Percentiles rank a stretch among this genome's conserved stretches.
Evolutionary conservation across 805 yeast species (phyloP).

Genomic region (Maudiozyma serrabonitensis): DNA sequence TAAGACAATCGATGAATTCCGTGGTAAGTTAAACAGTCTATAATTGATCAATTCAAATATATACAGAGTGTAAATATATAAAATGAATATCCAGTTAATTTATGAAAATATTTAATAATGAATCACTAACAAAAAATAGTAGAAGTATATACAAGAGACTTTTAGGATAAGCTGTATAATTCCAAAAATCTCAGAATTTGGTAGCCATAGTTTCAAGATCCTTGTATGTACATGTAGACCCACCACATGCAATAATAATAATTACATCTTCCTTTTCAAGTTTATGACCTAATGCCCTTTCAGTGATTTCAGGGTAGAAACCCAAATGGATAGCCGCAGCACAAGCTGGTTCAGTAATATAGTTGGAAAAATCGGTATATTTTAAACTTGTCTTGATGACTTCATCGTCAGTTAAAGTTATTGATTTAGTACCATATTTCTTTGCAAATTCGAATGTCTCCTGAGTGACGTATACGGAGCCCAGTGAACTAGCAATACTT

Average conservation of each 20-base stretch:
- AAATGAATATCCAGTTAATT: neutral
- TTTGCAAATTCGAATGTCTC: slow-evolving; percentile 35
- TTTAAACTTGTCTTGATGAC: slow-evolving; percentile 43
- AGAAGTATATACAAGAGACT: too few species aligned
- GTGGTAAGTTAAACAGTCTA: slow-evolving; percentile 22
- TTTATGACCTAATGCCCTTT: slow-evolving; percentile 4
- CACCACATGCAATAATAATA: slow-evolving; percentile 52
- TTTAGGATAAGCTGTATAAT: neutral
- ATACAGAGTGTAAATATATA: too few species aligned
- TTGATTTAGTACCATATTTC: slow-evolving; percentile 31
- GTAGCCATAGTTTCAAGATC: slow-evolving; percentile 13
- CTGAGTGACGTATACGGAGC: slow-evolving; percentile 46
- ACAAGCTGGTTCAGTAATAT: slow-evolving; percentile 60
- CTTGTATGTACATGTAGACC: slow-evolving; percentile 28
- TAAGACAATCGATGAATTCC: slow-evolving; percentile 23
- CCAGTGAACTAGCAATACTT: slow-evolving; percentile 54
- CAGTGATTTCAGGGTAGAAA: slow-evolving; percentile 23
- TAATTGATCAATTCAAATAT: neutral
- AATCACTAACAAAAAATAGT: too few species aligned
- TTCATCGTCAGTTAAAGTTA: slow-evolving; percentile 42
- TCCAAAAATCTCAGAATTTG: too few species aligned
- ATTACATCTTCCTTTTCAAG: slow-evolving; percentile 33
- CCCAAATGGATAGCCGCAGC: slow-evolving; percentile 54
- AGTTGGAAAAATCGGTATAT: slow-evolving; percentile 41
- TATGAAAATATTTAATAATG: neutral